Evolutionary conservation across 768 basidiomycete species (phyloP).

Genomic region (Boletus eberwhitei): DNA sequence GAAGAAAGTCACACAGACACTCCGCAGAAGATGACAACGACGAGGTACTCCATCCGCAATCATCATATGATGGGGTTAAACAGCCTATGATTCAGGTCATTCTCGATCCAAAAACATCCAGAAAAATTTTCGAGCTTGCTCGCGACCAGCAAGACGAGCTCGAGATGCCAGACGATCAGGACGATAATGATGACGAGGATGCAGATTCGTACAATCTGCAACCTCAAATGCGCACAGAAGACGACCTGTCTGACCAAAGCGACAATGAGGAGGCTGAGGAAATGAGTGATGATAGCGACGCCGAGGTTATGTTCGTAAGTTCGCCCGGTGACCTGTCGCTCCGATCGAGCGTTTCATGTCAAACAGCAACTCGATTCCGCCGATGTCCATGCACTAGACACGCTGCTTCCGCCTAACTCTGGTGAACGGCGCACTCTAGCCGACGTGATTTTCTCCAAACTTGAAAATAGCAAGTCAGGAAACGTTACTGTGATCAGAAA

Average conservation of each 20-base stretch:
- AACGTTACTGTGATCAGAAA: constrained; percentile 57
- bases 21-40: constrained; percentile 50
- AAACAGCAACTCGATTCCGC: constrained; percentile 82
- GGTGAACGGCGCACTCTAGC: constrained; percentile 84
- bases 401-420: constrained; percentile 70
- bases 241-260: constrained; percentile 59
- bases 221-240: constrained; percentile 26
- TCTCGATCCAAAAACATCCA: constrained; percentile 78
- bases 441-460: constrained; percentile 94
- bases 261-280: constrained; percentile 35
- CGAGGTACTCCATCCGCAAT: constrained; percentile 42
- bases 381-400: constrained; percentile 84
- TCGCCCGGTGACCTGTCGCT: not conserved
- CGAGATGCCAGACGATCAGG: constrained; percentile 58
- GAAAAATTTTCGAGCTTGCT: constrained; percentile 88
- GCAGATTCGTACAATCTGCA: constrained; percentile 28
- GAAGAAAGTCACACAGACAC: constrained; percentile 56
- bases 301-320: constrained; percentile 63
- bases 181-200: constrained; percentile 36
- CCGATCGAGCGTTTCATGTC: constrained; percentile 3
- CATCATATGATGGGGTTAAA: constrained; percentile 1
- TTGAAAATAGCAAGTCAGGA: constrained; percentile 62
- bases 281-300: constrained; percentile 32
- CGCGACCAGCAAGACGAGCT: constrained; percentile 91
- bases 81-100: constrained; percentile 44